Evolutionary conservation across 768 basidiomycete genomes (phyloP).

Genomic region (Lyophyllum semitale): DNA sequence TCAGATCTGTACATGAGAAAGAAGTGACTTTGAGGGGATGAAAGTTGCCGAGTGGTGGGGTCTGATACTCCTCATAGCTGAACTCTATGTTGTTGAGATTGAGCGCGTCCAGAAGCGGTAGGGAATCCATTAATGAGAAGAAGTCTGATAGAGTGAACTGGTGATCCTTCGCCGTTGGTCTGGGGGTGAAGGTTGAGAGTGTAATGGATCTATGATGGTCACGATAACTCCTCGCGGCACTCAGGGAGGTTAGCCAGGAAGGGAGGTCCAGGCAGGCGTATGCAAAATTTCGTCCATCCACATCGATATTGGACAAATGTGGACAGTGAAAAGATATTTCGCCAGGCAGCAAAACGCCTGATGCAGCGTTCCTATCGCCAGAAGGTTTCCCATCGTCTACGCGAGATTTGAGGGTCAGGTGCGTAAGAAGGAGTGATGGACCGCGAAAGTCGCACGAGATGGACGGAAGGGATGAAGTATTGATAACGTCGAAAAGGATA

Average conservation of each 20-base stretch:
- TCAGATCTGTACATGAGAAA: too few species aligned
- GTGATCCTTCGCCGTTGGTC: background rate
- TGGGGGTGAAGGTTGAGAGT: background rate
- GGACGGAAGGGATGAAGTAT: constrained; percentile 22
- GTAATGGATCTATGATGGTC: background rate
- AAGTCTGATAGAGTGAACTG: background rate
- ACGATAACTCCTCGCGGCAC: background rate
- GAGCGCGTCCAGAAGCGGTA: background rate
- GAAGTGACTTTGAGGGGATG: background rate
- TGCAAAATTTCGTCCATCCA: background rate
- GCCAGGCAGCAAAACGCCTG: background rate
- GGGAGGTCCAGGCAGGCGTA: background rate
- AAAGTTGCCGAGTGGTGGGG: too few species aligned
- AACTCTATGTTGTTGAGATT: background rate
- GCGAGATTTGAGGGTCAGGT: constrained; percentile 14
- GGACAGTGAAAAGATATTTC: background rate
- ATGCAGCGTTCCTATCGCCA: background rate
- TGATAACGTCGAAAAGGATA: constrained; percentile 17
- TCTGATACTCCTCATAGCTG: too few species aligned
- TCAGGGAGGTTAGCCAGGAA: background rate
- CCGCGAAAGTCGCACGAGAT: constrained; percentile 10
- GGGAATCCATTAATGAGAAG: background rate
- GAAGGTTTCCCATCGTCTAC: constrained; percentile 11
- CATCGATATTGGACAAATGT: background rate
- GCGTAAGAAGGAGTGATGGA: background rate